Evolutionary conservation across 2,329 filamentous ascomycete genomes (phyloP).

Genomic region (Diatrype stigma): DNA sequence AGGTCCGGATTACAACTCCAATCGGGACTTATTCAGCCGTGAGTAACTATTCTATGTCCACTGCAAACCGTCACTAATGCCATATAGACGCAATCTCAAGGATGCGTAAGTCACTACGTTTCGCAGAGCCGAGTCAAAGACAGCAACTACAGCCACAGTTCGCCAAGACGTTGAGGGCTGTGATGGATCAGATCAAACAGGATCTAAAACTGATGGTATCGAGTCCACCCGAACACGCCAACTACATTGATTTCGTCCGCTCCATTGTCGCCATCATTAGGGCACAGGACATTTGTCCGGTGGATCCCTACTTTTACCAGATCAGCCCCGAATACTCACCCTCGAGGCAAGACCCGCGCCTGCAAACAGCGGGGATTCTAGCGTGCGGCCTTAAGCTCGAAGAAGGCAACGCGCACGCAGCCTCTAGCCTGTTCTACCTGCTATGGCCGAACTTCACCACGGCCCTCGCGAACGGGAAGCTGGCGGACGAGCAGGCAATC

Average conservation of each 20-base stretch:
- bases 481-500: conserved; percentile 43
- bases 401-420: conserved; percentile 46
- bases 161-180: conserved; percentile 37
- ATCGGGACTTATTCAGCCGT: conserved; percentile 46
- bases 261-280: conserved; percentile 50
- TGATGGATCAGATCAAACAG: conserved; percentile 51
- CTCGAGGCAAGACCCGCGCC: conserved; percentile 49
- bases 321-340: conserved; percentile 54
- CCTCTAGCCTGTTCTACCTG: conserved; percentile 51
- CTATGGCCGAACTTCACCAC: conserved; percentile 55
- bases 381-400: conserved; percentile 52
- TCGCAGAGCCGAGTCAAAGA: conserved; percentile 30
- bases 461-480: conserved; percentile 44
- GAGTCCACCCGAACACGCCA: conserved; percentile 35
- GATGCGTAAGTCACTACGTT: conserved; percentile 47
- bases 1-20: conserved; percentile 44
- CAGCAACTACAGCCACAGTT: conserved; percentile 37
- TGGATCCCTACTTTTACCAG: conserved; percentile 54
- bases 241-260: conserved; percentile 49
- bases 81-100: conserved; percentile 35
- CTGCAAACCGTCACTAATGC: conserved; percentile 5
- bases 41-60: conserved; percentile 12
- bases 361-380: conserved; percentile 52
- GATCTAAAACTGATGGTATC: conserved; percentile 40
- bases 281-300: conserved; percentile 49